These are phyloP conservation scores for Tolypocladium tundrense DNA, from an alignment of 2,329 filamentous ascomycete species.

Conservation along the genomic window DNA sequence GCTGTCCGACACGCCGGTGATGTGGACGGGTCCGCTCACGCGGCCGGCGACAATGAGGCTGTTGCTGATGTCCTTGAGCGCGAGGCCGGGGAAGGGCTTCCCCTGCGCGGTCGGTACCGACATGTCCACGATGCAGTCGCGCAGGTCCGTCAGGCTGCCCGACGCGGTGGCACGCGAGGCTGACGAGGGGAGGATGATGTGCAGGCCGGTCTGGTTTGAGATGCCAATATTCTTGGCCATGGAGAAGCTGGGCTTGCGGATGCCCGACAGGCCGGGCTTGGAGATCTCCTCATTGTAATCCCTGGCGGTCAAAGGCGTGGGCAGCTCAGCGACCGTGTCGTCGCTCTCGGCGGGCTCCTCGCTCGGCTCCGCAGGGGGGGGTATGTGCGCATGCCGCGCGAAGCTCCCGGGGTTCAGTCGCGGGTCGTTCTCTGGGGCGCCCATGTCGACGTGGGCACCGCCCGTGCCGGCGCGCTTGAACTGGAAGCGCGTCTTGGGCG, in stretches of 20 bases:
- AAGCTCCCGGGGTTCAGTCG: conserved; percentile 27
- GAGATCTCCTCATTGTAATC: conserved; percentile 51
- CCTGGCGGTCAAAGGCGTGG: conserved; percentile 22
- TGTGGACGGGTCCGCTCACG: conserved; percentile 70
- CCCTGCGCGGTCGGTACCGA: conserved; percentile 48
- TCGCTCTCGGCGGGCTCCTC: conserved; percentile 10
- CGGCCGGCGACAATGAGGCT: conserved; percentile 70
- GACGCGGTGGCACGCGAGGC: conserved; percentile 63
- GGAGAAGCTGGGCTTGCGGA: conserved; percentile 55
- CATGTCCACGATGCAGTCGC: conserved; percentile 70
- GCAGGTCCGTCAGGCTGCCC: conserved; percentile 60
- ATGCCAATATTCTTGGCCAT: conserved; percentile 53
- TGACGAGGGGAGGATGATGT: conserved; percentile 67
- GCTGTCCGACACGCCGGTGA: conserved; percentile 64
- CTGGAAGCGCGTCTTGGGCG: conserved; percentile 70
- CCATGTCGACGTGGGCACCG: conserved; percentile 29
- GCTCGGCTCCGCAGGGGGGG: conserved; percentile 5
- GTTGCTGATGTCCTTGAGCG: conserved; percentile 56
- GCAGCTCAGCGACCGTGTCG: conserved; percentile 27
- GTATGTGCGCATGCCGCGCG: conserved; percentile 16
- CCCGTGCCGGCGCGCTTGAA: conserved; percentile 45
- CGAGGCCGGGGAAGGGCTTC: conserved; percentile 57
- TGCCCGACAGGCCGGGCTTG: conserved; percentile 21
- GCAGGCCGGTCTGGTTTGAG: conserved; percentile 53
- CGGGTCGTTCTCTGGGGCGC: conserved; percentile 31